Base-by-base conservation (phyloP, 1,284 basidiomycete species). In the Ustilago vetiveriae region DNA sequence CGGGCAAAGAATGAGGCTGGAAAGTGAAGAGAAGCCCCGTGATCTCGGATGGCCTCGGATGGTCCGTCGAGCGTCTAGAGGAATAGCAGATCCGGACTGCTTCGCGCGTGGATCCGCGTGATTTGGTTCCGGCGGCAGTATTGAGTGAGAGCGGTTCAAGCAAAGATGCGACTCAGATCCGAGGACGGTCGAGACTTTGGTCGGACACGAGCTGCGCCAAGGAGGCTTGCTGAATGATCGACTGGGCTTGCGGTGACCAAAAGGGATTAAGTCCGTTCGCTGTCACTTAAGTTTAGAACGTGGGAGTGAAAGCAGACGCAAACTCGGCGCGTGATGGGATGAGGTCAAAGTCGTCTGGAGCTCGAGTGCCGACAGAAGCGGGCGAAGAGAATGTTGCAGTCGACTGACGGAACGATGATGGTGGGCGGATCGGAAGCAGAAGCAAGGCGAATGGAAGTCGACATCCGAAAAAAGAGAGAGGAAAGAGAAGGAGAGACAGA, bases 361-460 rank as follows among this genome's bases (percentile, higher is more conserved):
- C 8, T 32, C 3, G 38, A 40, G n/a, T 41, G 27, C 47, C 47
- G 44, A 35, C 11, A 11, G 8, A 23, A 16, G 11, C 16, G 33
- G 37, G 33, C 10, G 17, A 7, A 27, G 11, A 30, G 46, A 38
- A 17, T 24, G 23, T 8, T 10, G n/a, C 22, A 13, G 23, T 9
- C 14, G 22, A n/a, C n/a, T n/a, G n/a, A n/a, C n/a, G n/a, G n/a
- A n/a, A n/a, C n/a, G n/a, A n/a, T n/a, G n/a, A n/a, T n/a, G n/a
- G n/a, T n/a, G n/a, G n/a, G n/a, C n/a, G n/a, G n/a, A n/a, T n/a
- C n/a, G 37, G 4, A 35, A 26, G 32, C 9, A 21, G 9, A n/a
- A n/a, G n/a, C n/a, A 39, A 48, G 6, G 21, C 10, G 24, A 27
- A 23, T 40, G 38, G 38, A 49, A 49, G 16, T 40, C 9, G 27